Base-by-base conservation (phyloP, 352 stramenopile species). In the Aphanomyces stellatus region DNA sequence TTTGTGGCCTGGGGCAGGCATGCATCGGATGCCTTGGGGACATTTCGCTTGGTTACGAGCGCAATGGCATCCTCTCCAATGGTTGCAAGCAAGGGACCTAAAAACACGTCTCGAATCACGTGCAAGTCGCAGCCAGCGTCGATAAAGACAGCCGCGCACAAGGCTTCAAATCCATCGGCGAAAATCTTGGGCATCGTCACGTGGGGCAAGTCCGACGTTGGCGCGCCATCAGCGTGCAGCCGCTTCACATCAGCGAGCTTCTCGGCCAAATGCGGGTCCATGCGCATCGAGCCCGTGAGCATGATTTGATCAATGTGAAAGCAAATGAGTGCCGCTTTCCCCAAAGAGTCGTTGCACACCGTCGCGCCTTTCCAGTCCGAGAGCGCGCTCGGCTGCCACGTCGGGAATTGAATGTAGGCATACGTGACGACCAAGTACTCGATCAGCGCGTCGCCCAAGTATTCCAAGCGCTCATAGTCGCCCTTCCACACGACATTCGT, bases 381-480 rank as follows among this genome's bases (percentile, higher is more conserved):
- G 5, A 94, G 71, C 13, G 84, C 87, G 7, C 86, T 82, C 2
- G 84, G 86, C n/a, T 88, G 71, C 86, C 86, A 94, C 60, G 72
- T 76, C 31, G 79, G 75, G 59, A 91, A 86, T 57, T 59, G 78
- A 51, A 88, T 62, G 62, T 85, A 91, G 1, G 83, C 86, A 62
- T 95, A 93, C 15, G 87, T 88, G 15, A 95, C 75, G 41, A 88
- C 93, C 42, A 96, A 65, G 62, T 93, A 96, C 69, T 95, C 88
- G 55, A 96, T 91, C 51, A 96, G 75, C 10, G 88, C 88, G 56
- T 96, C 88, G 8, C 88, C 88, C 19, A 96, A 70, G 60, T 93
- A 96, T 67, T 96, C 88, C 7, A 96, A 65, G 4, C 88, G 85
- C 69, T 96, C 86, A 48, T 96, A 96, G 64, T 96, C 81, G n/a